phyloP scores from a whole-genome alignment of 2,329 filamentous ascomycete species.

The Aspergillus bombycis region DNA sequence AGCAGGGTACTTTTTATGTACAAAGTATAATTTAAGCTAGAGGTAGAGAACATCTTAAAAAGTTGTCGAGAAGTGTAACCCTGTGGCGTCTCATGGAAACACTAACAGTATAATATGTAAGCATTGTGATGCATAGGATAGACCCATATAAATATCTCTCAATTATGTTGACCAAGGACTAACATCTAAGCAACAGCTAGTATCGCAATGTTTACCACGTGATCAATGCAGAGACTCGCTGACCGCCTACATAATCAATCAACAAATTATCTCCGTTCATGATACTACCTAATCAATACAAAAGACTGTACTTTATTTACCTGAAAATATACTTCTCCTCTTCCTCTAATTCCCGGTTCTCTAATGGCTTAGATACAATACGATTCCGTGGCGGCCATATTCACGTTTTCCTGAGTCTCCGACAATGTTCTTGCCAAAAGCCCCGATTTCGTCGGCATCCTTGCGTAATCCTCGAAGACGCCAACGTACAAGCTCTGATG shows the following conservation, averaged over 20 bases:
- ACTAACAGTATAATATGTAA: constrained; percentile 14
- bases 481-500: constrained; percentile 48
- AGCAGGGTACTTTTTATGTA: constrained; percentile 5
- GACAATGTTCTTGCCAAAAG: constrained; percentile 45
- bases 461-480: constrained; percentile 42
- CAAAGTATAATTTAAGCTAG: constrained; percentile 6
- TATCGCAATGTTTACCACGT: background rate
- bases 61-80: constrained; percentile 17
- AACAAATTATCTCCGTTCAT: background rate
- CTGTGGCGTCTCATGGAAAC: constrained; percentile 20
- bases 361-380: background rate
- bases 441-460: constrained; percentile 27
- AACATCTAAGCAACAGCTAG: background rate
- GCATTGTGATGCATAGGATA: constrained; percentile 6
- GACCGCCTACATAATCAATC: constrained; percentile 13
- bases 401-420: background rate
- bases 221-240: background rate
- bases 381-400: background rate
- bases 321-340: background rate
- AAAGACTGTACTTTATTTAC: background rate
- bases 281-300: background rate
- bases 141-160: background rate
- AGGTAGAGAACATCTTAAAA: constrained; percentile 24
- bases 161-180: background rate
- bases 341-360: background rate